These are phyloP conservation scores for Leishmania aethiopica DNA, from an alignment of 208 protist genomes.

Conservation along the genomic window DNA sequence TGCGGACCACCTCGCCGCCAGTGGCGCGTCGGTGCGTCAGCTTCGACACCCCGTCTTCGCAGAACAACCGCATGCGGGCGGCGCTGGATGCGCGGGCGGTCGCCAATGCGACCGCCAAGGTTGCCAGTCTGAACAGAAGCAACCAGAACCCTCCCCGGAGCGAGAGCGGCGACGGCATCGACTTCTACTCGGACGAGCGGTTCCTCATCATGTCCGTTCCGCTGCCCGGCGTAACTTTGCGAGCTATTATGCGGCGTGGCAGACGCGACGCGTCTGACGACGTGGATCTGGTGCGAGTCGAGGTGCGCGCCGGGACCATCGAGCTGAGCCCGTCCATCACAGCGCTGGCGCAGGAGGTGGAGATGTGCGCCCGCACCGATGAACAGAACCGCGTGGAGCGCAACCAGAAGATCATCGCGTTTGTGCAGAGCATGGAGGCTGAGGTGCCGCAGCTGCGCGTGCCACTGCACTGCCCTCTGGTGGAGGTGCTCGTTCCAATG, in stretches of 20 bases:
- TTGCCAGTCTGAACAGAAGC: neutral
- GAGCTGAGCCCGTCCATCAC: conserved; percentile 74
- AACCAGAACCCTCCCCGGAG: conserved; percentile 1
- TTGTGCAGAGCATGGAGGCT: conserved; percentile 53
- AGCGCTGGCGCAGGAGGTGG: conserved; percentile 71
- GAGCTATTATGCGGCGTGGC: conserved; percentile 28
- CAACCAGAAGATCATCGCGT: conserved; percentile 29
- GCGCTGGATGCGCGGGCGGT: neutral
- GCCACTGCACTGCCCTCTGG: conserved; percentile 45
- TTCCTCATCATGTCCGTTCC: conserved; percentile 63
- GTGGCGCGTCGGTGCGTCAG: conserved; percentile 21
- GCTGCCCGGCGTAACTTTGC: conserved; percentile 48
- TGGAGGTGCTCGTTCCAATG: conserved; percentile 76
- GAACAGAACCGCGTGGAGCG: conserved; percentile 25
- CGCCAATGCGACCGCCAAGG: neutral
- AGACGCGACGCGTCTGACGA: conserved; percentile 31
- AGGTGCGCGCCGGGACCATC: conserved; percentile 70
- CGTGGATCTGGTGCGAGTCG: conserved; percentile 46
- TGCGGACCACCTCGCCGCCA: conserved; percentile 3
- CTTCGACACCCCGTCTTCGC: conserved; percentile 20
- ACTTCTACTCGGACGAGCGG: conserved; percentile 36
- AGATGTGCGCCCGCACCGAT: conserved; percentile 45
- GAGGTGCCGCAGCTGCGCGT: conserved; percentile 27
- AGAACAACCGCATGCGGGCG: neutral
- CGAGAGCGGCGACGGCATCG: conserved; percentile 8